Evolutionary conservation across 208 protist species (phyloP).

Genomic region (Kentomonas sorsogonicus): DNA sequence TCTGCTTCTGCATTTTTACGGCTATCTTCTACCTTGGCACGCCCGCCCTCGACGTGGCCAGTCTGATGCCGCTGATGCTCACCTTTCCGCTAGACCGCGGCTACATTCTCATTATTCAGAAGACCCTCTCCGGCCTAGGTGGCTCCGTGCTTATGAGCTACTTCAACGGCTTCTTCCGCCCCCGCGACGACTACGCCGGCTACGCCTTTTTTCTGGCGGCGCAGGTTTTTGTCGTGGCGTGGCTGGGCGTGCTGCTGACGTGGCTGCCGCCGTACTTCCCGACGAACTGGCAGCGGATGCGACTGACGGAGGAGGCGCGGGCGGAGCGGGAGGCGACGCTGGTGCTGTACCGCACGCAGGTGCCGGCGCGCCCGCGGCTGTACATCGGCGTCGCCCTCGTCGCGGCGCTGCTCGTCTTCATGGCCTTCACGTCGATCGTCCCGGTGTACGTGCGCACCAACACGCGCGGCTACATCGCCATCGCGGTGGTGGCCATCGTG

Average conservation of each 20-base stretch:
- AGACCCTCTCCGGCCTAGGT: conserved; percentile 75
- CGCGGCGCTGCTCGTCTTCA: conserved; percentile 34
- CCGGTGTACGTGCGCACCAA: conserved; percentile 36
- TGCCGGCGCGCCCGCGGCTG: conserved; percentile 35
- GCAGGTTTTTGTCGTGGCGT: conserved; percentile 28
- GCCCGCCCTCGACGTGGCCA: conserved; percentile 49
- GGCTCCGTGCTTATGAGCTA: conserved; percentile 72
- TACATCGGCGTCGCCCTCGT: conserved; percentile 47
- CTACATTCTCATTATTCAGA: conserved; percentile 73
- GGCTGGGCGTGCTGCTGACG: conserved; percentile 40
- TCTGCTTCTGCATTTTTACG: conserved; percentile 61
- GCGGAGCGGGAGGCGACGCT: conserved; percentile 36
- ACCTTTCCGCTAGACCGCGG: conserved; percentile 74
- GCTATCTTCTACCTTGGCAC: conserved; percentile 60
- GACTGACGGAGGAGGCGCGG: conserved; percentile 28
- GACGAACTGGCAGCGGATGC: conserved; percentile 36
- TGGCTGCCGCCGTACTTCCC: conserved; percentile 55
- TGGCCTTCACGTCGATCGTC: conserved; percentile 45
- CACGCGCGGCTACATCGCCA: conserved; percentile 29
- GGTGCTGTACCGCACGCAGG: conserved; percentile 44
- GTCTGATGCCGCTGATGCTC: conserved; percentile 75
- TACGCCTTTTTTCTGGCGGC: conserved; percentile 58
- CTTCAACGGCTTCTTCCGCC: conserved; percentile 70
- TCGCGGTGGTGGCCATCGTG: conserved; percentile 35
- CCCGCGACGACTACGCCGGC: conserved; percentile 26